These are phyloP conservation scores for Tulasnella sp. DNA, from an alignment of 768 basidiomycete species.

Conservation along the genomic window DNA sequence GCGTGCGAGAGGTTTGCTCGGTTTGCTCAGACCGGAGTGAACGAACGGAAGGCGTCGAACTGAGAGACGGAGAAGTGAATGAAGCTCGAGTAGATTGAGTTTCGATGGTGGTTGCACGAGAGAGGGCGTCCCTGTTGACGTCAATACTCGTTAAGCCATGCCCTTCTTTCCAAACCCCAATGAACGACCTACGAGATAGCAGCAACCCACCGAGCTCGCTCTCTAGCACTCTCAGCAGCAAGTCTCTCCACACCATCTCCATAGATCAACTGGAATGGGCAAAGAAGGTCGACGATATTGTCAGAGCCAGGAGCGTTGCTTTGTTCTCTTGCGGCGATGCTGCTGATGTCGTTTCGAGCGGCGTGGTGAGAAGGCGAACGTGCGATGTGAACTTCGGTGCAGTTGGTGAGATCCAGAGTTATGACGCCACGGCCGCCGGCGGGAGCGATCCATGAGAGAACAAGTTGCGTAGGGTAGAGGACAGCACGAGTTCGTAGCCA, in stretches of 20 bases:
- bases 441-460: slow-evolving; percentile 82
- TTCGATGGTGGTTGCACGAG: slow-evolving; percentile 43
- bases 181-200: slow-evolving; percentile 67
- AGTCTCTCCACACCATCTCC: slow-evolving; percentile 83
- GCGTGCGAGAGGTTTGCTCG: slow-evolving; percentile 25
- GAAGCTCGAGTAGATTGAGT: slow-evolving; percentile 7
- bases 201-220: slow-evolving; percentile 87
- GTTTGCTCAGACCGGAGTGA: slow-evolving; percentile 72
- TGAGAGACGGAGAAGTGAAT: slow-evolving; percentile 52
- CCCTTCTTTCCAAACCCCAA: not conserved
- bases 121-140: slow-evolving; percentile 68
- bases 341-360: slow-evolving; percentile 82
- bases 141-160: not conserved
- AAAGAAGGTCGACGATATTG: slow-evolving; percentile 62
- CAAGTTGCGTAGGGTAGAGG: slow-evolving; percentile 72
- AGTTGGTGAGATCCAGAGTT: slow-evolving; percentile 80
- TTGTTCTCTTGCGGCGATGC: slow-evolving; percentile 58
- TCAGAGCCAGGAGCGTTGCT: slow-evolving; percentile 37
- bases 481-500: slow-evolving; percentile 64
- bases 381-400: slow-evolving; percentile 76
- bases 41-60: slow-evolving; percentile 61
- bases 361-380: slow-evolving; percentile 76
- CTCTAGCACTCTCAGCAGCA: slow-evolving; percentile 78
- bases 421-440: slow-evolving; percentile 81
- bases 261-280: slow-evolving; percentile 89